Evolutionary conservation across 2,329 filamentous ascomycete species (phyloP).

Genomic region (Talaromyces atroroseus): DNA sequence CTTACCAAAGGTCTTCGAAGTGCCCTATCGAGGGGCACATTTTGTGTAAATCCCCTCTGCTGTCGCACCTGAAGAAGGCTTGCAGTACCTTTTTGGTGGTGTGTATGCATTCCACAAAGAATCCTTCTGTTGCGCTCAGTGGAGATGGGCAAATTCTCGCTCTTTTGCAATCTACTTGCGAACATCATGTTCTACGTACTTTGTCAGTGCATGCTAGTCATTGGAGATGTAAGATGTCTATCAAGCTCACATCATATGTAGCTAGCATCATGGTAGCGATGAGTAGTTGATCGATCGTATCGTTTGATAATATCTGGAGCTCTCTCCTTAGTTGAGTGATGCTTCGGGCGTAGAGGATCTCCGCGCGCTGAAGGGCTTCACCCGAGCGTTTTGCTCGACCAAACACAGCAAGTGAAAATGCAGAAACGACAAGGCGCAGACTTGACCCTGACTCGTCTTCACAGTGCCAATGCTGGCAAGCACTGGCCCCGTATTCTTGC

Average conservation of each 20-base stretch:
- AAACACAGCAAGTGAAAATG: constrained; percentile 20
- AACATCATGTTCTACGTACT: constrained; percentile 3
- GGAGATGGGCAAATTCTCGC: background rate
- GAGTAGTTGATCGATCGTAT: constrained; percentile 19
- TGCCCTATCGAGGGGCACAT: constrained; percentile 14
- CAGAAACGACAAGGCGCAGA: constrained; percentile 19
- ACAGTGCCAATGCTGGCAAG: constrained; percentile 14
- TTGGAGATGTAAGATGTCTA: background rate
- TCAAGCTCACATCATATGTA: constrained; percentile 16
- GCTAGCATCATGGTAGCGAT: constrained; percentile 20
- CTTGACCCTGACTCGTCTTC: constrained; percentile 14
- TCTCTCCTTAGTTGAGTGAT: constrained; percentile 16
- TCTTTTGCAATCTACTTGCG: background rate
- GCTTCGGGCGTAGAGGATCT: constrained; percentile 5
- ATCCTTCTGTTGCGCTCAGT: background rate
- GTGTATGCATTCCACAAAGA: constrained; percentile 14
- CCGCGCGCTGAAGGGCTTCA: constrained; percentile 7
- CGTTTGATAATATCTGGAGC: constrained; percentile 14
- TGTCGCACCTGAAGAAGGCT: constrained; percentile 18
- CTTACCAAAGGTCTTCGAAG: constrained; percentile 17
- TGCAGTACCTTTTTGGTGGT: constrained; percentile 19
- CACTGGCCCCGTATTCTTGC: constrained; percentile 19
- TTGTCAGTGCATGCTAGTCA: background rate
- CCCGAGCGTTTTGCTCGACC: constrained; percentile 15
- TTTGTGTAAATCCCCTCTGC: constrained; percentile 9